Conservation (phyloP, 2,329 filamentous ascomycete genomes). For the Mollisia scopiformis region DNA sequence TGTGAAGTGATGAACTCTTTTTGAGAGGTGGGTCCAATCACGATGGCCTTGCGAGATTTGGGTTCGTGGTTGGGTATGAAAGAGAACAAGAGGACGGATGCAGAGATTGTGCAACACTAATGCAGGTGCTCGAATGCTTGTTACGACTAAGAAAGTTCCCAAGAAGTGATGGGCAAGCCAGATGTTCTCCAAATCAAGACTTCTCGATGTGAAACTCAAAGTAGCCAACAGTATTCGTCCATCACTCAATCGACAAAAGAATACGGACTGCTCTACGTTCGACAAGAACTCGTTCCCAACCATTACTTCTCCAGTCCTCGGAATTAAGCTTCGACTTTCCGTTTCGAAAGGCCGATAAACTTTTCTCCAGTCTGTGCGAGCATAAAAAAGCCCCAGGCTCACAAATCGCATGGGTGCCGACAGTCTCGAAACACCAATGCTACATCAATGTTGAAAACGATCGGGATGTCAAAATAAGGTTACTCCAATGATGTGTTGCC, state of each 20-base stretch:
- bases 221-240: background rate
- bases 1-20: background rate
- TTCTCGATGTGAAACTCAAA: background rate
- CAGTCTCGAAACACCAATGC: background rate
- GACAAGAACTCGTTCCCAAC: background rate
- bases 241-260: background rate
- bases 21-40: background rate
- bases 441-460: background rate
- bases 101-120: background rate
- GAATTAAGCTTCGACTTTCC: background rate
- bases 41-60: background rate
- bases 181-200: background rate
- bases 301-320: background rate
- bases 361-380: background rate
- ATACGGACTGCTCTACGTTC: background rate
- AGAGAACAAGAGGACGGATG: background rate
- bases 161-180: too few relatives aligned
- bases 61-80: background rate
- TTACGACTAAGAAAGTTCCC: background rate
- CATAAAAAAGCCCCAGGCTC: background rate
- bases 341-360: background rate
- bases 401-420: too few relatives aligned
- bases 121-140: slow-evolving; percentile 1
- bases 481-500: background rate
- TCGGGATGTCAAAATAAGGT: background rate